Percentiles rank a stretch among this genome's conserved stretches.
These are phyloP conservation scores for Thamnidium elegans DNA, from an alignment of 192 early-diverging fungal genomes.

Conservation along the genomic window DNA sequence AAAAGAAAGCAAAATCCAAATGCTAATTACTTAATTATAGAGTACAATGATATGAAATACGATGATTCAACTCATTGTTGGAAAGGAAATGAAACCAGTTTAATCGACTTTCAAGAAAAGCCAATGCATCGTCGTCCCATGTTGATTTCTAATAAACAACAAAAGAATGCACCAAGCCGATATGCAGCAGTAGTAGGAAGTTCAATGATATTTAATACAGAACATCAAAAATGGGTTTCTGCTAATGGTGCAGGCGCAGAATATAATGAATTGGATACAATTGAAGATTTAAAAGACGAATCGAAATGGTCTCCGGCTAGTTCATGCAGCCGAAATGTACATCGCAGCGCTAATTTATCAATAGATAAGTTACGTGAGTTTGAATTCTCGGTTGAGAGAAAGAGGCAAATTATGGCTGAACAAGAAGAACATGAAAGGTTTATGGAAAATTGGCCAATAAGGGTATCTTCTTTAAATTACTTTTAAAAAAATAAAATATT, in stretches of 20 bases:
- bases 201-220: constrained; percentile 3
- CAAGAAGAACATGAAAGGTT: neutral
- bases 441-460: constrained; percentile 8
- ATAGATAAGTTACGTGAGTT: neutral
- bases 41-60: constrained; percentile 5
- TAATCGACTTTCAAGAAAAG: constrained; percentile 2
- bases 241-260: neutral
- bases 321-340: neutral
- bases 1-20: neutral
- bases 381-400: neutral
- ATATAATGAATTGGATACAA: neutral
- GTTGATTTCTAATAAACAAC: constrained; percentile 4
- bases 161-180: constrained; percentile 4
- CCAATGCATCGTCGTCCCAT: neutral
- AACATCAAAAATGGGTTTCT: neutral
- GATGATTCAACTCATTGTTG: neutral
- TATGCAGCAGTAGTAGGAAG: neutral
- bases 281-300: constrained; percentile 1
- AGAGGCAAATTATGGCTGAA: neutral
- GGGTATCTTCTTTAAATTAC: constrained; percentile 10
- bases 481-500: too few relatives aligned
- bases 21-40: neutral
- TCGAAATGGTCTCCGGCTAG: neutral
- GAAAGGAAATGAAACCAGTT: constrained; percentile 11
- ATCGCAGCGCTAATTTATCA: neutral